Evolutionary conservation across 768 basidiomycete genomes (phyloP), one percentile per base, ranked within the genome.

Genomic region (Podaxis mareebaensis): DNA sequence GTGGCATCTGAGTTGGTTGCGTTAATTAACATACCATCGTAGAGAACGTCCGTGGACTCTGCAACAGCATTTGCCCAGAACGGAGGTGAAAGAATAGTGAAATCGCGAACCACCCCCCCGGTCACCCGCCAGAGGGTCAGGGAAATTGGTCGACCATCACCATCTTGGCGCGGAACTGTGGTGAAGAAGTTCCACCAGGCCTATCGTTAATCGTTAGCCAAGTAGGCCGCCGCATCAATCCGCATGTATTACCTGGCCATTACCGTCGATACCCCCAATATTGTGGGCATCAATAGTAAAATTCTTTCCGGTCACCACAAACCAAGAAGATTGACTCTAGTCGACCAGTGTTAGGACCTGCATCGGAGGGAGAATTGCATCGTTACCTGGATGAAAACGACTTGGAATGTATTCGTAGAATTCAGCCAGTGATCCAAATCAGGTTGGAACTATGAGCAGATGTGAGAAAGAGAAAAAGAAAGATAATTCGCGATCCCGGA

Each of bases 291-390:
- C 81, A 64, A 87, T 78, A 15, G 74, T 74, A 63, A 87, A 87
- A 73, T 86, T 78, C 33, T 73, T 73, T 3, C 85, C 85, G 3
- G 84, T 84, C 39, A 87, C 75, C 55, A 87, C 82, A 66, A 87
- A 87, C 84, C 85, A 87, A 5, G 86, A 87, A 1, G 85, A 83
- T 75, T 87, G 86, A 66, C 74, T 80, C 83, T 86, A 57, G 15
- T 48, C 13, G 33, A 28, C 11, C 1, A 0, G n/a, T 36, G 36
- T 58, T 2, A 52, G 53, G 12, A 3, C 20, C 13, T 46, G 5
- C 8, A n/a, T 3, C 3, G 22, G 11, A 33, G 33, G 12, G 15
- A 48, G 36, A 53, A 6, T 22, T 22, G n/a, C 46, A 10, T 30
- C 55, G 71, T n/a, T 54, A 82, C 83, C 75, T 86, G 85, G 60